Evolutionary conservation across 768 basidiomycete species (phyloP), one percentile per base, ranked within the genome.

Genomic region (Suillus alpinus): DNA sequence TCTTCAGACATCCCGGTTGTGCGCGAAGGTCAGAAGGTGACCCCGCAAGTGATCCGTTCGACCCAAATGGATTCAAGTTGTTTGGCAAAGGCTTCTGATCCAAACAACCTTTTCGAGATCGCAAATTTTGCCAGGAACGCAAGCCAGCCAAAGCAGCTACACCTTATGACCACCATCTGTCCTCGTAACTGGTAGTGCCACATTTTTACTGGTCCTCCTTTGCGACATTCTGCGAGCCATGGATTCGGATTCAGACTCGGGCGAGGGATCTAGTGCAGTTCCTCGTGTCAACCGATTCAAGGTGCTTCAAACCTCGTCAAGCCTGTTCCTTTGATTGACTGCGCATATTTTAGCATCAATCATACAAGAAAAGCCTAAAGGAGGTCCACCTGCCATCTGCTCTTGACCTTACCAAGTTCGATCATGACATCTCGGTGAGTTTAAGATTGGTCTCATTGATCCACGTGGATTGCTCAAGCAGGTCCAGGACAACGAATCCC

Each of bases 311-410:
- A 52, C 12, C 0, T 57, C 34, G 23, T 2, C 29, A 41, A 63
- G 26, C 59, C 52, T 14, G 5, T n/a, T 26, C 20, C 8, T 3
- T 9, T 58, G 7, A 43, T 41, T 43, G 39, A 26, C 50, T 32
- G 31, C 20, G 26, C 26, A 16, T 46, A 40, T 37, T 34, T 10
- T 67, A 92, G 91, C 82, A 91, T 70, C 86, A 90, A 76, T 92
- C 91, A 0, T 87, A 92, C 67, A 80, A 84, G 59, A 77, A 84
- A 66, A 77, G 80, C 0, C 69, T 93, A 39, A 89, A 87, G 70
- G 78, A 83, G 4, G 88, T 92, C 2, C 91, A 92, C 68, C 73
- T 89, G 0, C 87, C 88, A 3, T 87, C 89, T 14, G 80, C 85
- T 1, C 80, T 90, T 62, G 75, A 78, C 52, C 80, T 83, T 65